These are phyloP conservation scores for Mortierella sp. DNA, from an alignment of 371 early-diverging fungal genomes.

Conservation along the genomic window DNA sequence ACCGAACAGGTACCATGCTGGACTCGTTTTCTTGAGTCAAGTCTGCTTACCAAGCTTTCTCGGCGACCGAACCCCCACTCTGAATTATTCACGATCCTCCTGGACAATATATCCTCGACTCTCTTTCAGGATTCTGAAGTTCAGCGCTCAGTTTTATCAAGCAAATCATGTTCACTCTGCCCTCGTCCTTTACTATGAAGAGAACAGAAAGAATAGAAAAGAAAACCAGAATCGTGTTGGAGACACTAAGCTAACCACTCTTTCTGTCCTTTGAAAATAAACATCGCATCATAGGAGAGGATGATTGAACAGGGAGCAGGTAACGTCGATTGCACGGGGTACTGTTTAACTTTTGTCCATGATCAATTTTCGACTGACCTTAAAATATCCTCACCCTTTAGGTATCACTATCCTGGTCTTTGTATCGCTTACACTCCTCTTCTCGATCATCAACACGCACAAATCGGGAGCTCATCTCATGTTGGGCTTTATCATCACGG, in stretches of 20 bases:
- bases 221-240: too few species aligned
- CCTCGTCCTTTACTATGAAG: too few species aligned
- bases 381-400: conserved; percentile 4
- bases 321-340: conserved; percentile 7
- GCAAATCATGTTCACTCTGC: too few species aligned
- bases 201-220: too few species aligned
- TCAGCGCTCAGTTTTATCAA: too few species aligned
- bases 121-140: too few species aligned
- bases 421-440: conserved; percentile 45
- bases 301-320: conserved; percentile 56
- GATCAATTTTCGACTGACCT: neutral
- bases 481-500: conserved; percentile 52
- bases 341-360: neutral
- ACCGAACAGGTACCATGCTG: conserved; percentile 44
- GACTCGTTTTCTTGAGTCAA: neutral
- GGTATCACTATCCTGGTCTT: conserved; percentile 42
- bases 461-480: conserved; percentile 56
- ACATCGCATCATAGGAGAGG: conserved; percentile 34
- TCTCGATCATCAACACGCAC: conserved; percentile 55
- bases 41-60: neutral
- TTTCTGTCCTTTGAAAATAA: neutral
- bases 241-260: too few species aligned
- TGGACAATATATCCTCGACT: too few species aligned
- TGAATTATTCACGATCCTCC: too few species aligned
- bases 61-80: too few species aligned